Base-by-base conservation (phyloP, 371 early-diverging fungal species). In the Zychaea mexicana region DNA sequence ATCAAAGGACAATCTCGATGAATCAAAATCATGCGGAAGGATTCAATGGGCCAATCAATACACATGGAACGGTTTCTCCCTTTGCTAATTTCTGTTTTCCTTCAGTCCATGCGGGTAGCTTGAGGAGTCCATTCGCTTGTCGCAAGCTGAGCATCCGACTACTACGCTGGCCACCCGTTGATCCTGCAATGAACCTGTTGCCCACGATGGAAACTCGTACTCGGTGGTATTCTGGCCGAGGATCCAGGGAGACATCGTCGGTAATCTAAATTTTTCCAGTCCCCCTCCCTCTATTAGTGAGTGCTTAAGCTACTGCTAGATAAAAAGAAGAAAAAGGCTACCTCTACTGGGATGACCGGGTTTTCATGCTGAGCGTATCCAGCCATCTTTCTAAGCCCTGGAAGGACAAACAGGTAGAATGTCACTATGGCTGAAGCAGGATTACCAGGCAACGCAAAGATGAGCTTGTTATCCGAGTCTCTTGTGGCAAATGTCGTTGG, bases 371-470 rank as follows among this genome's bases (percentile, higher is more conserved):
- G 63, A 8, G 66, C 62, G 62, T 76, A 77, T 0, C 95, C 95
- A 12, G 92, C 82, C 75, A 96, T 78, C 52, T 86, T 86, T 15
- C 91, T 84, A 12, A 96, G 73, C 12, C 92, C 89, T 0, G 98
- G 96, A 3, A 95, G 73, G 0, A 92, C 96, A 84, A 96, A 95
- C 47, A 97, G 72, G 64, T 94, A 86, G 70, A 93, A 95, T 0
- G 93, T 91, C 0, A 96, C 96, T 27, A 86, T 74, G 1, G 96
- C 95, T 28, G 96, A 96, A 0, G 93, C 96, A 8, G 96, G 96
- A 69, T 97, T 97, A 0, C 98, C 98, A 0, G 98, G 95, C 60
- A 97, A 73, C 2, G 89, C 92, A 86, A 96, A 97, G 12, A 95
- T 69, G 21, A 94, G 76, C 47, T 76, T 76, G 21, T 66, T 58